Base-by-base conservation (phyloP, 352 stramenopile genomes). In the Phytophthora podocarpi region DNA sequence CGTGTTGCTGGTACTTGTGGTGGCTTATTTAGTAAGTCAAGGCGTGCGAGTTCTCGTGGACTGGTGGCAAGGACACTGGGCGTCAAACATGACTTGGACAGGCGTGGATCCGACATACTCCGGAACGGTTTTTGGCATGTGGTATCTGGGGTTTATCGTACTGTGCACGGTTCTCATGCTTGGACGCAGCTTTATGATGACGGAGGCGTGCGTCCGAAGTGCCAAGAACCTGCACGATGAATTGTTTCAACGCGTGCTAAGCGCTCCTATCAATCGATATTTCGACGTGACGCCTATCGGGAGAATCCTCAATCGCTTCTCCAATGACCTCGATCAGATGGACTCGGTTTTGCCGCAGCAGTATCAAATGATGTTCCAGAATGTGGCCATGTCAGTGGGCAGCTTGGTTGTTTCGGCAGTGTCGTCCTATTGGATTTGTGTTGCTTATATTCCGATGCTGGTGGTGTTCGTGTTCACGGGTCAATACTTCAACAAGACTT, bases 401-500 rank as follows among this genome's bases (percentile, higher is more conserved):
- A 51, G 34, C 2, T 28, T 67, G 4, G 43, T 67, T 8, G 59
- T 67, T 3, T 67, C 50, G 6, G 59, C 59, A 7, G 49, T 67
- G n/a, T 35, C 59, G 16, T 49, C 27, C 6, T 67, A 67, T 23
- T 67, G 59, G 59, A 67, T 67, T 27, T 46, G 34, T 4, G 51
- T 67, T 10, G 35, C 51, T 4, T 62, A 67, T 16, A 28, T 67
- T n/a, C 59, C 59, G 5, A 47, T 58, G 12, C 32, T 63, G 4
- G 20, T 31, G 8, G 13, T 63, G 1, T 63, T 63, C 30, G 27
- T 63, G 12, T 9, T 58, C 21, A 67, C 43, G 12, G 59, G 43
- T 5, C 35, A 52, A 10, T 67, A 56, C 57, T 97, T 96, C 71
- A 86, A 97, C 42, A 72, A 74, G 43, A 89, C 74, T 13, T 76